Evolutionary conservation across 331 rosid species (phyloP).

Genomic region (Quercus tomentella): DNA sequence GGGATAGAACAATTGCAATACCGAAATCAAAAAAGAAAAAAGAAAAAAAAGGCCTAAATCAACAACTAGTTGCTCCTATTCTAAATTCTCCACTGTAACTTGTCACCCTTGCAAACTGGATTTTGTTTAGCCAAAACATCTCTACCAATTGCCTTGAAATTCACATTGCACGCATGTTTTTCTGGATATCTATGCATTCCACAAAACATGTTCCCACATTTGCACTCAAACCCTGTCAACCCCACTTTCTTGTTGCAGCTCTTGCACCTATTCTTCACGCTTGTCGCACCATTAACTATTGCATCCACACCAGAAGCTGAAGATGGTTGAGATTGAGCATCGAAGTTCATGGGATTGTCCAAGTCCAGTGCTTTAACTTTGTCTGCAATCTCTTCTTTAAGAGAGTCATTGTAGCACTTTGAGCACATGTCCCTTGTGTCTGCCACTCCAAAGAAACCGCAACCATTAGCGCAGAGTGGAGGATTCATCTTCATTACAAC

Average conservation of each 20-base stretch:
- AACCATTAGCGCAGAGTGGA: too few relatives aligned
- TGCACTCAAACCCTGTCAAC: conserved; percentile 29
- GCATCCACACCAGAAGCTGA: too few relatives aligned
- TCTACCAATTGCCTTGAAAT: conserved; percentile 24
- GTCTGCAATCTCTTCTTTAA: too few relatives aligned
- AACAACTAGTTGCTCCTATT: background rate
- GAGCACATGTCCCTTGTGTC: background rate
- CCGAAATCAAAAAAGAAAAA: too few relatives aligned
- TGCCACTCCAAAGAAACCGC: background rate
- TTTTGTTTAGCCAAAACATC: conserved; percentile 13
- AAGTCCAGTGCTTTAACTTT: too few relatives aligned
- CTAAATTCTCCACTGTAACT: background rate
- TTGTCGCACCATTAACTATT: too few relatives aligned
- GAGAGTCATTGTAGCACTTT: background rate
- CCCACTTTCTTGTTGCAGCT: conserved; percentile 36
- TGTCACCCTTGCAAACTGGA: conserved; percentile 15
- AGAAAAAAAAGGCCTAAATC: background rate
- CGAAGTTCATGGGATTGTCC: too few relatives aligned
- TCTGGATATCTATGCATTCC: conserved; percentile 35
- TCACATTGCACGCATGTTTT: conserved; percentile 24
- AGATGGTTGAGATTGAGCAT: too few relatives aligned
- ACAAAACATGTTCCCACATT: conserved; percentile 39
- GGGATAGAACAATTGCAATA: too few relatives aligned
- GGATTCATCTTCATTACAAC: too few relatives aligned
- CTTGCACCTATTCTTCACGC: conserved; percentile 20